Percentiles rank a stretch among this genome's conserved stretches.
phyloP scores from a whole-genome alignment of 75 land plant species.

The Picea sitchensis region DNA sequence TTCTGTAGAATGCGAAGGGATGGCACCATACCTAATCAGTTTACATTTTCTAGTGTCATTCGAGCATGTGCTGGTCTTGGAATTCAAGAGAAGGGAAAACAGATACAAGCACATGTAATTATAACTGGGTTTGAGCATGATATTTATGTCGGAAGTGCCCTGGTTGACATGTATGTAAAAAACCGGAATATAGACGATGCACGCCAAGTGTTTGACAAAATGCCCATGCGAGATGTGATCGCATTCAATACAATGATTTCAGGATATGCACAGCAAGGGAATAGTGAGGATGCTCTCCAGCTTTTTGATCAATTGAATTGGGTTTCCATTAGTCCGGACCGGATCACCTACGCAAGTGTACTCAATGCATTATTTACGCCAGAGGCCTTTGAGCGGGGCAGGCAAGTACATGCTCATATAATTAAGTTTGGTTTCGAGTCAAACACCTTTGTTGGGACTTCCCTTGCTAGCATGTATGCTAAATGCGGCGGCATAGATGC shows the following conservation, averaged over 20 bases:
- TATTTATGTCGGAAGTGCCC: conserved; percentile 16
- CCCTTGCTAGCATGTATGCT: conserved; percentile 39
- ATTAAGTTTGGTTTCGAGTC: conserved; percentile 37
- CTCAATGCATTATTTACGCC: conserved; percentile 37
- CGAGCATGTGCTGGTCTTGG: background rate
- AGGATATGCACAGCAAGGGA: conserved; percentile 40
- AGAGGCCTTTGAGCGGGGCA: conserved; percentile 21
- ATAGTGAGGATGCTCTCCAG: conserved; percentile 21
- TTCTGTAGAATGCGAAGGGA: conserved; percentile 4
- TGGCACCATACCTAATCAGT: conserved; percentile 2
- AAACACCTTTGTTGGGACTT: conserved; percentile 37
- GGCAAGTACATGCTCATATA: conserved; percentile 24
- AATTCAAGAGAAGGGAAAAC: conserved; percentile 4
- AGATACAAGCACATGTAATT: conserved; percentile 1
- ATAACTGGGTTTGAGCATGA: conserved; percentile 18
- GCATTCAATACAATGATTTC: conserved; percentile 48
- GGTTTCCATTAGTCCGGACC: conserved; percentile 19
- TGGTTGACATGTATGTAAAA: conserved; percentile 17
- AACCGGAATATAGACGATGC: conserved; percentile 27
- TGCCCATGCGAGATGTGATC: conserved; percentile 28
- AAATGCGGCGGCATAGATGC: background rate
- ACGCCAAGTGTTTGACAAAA: conserved; percentile 17
- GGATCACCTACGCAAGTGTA: conserved; percentile 38
- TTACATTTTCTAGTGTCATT: conserved; percentile 6
- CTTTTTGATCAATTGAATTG: conserved; percentile 21